Conservation (phyloP, 495 filamentous ascomycete genomes). For the Trichoderma erinaceum region DNA sequence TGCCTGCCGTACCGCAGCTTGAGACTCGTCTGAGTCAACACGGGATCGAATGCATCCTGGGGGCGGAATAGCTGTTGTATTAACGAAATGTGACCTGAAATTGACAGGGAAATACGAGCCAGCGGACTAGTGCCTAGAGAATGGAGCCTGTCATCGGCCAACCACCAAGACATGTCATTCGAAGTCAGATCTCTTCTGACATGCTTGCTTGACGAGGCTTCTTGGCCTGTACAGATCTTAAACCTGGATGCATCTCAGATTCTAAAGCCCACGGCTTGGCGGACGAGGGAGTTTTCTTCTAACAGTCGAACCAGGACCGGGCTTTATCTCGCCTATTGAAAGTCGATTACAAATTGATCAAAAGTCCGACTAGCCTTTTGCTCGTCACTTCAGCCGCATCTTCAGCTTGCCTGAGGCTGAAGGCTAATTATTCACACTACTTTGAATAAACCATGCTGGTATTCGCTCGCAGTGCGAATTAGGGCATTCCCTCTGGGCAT, state of each 20-base stretch:
- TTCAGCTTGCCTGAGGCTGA: neutral
- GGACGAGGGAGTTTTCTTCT: neutral
- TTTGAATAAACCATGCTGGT: neutral
- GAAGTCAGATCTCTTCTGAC: neutral
- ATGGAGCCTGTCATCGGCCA: neutral
- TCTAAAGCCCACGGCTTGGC: neutral
- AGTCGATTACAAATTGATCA: neutral
- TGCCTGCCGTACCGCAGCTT: neutral
- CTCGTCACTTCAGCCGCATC: neutral
- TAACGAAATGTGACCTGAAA: neutral
- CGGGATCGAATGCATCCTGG: neutral
- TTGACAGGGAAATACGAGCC: neutral
- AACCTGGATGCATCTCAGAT: neutral
- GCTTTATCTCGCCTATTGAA: neutral
- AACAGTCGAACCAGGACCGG: neutral
- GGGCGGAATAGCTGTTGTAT: neutral
- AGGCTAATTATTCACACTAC: neutral
- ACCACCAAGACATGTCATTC: neutral
- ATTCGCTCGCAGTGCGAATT: neutral
- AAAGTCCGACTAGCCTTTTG: neutral
- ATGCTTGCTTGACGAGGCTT: neutral
- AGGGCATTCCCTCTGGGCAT: neutral
- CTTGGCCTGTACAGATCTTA: neutral
- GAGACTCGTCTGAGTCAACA: neutral
- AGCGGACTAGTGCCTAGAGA: neutral